These are phyloP conservation scores for Rhododendron ferrugineum DNA, from an alignment of 148 eudicot species.

Conservation along the genomic window DNA sequence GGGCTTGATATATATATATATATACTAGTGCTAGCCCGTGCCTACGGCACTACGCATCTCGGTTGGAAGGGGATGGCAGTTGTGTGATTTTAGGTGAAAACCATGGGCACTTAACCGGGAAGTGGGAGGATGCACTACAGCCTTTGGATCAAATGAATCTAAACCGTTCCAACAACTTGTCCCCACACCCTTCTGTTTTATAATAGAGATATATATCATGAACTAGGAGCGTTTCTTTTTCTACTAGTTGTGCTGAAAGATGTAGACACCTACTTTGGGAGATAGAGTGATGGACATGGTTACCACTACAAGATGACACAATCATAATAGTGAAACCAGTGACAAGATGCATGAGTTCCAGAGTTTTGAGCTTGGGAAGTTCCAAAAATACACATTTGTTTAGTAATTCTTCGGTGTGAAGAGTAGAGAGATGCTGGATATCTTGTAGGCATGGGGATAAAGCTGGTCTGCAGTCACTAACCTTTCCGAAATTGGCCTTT, in stretches of 20 bases:
- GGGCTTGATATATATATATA: not conserved
- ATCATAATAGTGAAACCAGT: not conserved
- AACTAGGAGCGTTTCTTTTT: not conserved
- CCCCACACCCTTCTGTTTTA: no score
- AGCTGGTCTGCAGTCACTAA: not conserved
- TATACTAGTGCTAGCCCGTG: no score
- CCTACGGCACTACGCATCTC: no score
- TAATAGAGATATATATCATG: no score
- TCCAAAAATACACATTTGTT: not conserved
- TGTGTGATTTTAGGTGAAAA: no score
- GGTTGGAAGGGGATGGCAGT: no score
- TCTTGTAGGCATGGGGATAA: not conserved
- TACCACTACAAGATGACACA: not conserved
- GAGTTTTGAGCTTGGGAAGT: not conserved
- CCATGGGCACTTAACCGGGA: no score
- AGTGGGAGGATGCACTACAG: no score
- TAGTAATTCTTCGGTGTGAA: not conserved
- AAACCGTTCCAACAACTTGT: no score
- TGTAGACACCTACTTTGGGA: not conserved
- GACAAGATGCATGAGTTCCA: not conserved
- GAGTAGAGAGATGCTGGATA: slow-evolving; percentile 1
- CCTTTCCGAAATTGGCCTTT: not conserved
- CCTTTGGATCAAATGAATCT: no score
- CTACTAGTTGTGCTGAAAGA: not conserved
- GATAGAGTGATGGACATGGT: not conserved